Conservation (phyloP, 306 rosid species). For the Acacia crassicarpa region DNA sequence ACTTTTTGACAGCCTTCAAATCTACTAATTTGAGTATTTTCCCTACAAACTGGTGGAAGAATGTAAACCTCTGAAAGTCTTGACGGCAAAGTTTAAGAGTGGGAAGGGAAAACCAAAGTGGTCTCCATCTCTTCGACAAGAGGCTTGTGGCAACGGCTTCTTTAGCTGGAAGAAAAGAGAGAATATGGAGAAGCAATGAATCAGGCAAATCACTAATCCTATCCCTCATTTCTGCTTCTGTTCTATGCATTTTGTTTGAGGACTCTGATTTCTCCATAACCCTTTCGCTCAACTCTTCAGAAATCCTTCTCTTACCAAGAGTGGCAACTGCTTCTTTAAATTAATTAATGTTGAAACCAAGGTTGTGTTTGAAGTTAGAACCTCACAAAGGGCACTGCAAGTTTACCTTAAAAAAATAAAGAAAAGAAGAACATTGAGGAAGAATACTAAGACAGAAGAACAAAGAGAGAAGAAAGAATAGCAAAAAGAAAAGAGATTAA, state of each 20-base stretch:
- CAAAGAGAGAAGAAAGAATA: too few species aligned
- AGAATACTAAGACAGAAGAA: too few species aligned
- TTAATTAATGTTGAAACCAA: too few species aligned
- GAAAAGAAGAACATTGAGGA: too few species aligned
- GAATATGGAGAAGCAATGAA: neutral
- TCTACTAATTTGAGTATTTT: neutral
- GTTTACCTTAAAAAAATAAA: too few species aligned
- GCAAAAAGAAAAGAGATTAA: too few species aligned
- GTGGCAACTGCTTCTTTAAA: too few species aligned
- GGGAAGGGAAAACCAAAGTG: conserved; percentile 23
- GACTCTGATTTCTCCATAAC: neutral
- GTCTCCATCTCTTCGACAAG: conserved; percentile 34
- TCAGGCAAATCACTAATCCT: conserved; percentile 22
- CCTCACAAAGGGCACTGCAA: too few species aligned
- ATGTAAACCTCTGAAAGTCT: too few species aligned
- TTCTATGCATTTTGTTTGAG: neutral
- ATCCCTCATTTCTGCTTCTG: neutral
- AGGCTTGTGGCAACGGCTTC: conserved; percentile 16
- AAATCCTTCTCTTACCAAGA: too few species aligned
- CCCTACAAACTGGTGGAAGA: neutral
- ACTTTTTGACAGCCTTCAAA: neutral
- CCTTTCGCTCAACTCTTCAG: too few species aligned
- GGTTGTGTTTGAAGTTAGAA: too few species aligned
- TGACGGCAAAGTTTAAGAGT: neutral
- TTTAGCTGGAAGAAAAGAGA: conserved; percentile 9